Conservation (phyloP, 495 filamentous ascomycete species). For the Lepidopterella palustris region DNA sequence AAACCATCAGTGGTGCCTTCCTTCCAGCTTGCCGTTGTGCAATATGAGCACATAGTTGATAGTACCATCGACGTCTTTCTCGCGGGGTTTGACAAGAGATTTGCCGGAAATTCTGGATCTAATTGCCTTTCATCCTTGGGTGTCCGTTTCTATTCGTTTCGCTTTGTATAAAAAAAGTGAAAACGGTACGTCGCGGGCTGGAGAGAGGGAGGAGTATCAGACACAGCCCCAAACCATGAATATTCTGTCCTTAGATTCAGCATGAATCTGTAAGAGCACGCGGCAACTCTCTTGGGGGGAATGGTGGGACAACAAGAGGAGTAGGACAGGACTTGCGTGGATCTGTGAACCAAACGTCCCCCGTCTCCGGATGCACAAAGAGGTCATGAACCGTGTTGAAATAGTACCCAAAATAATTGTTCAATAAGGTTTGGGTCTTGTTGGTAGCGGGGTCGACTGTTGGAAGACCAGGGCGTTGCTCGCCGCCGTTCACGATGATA, state of each 20-base stretch:
- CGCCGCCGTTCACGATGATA: no score
- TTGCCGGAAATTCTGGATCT: no score
- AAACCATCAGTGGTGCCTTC: no score
- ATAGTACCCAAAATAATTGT: slow-evolving; percentile 32
- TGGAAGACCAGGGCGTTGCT: slow-evolving; percentile 19
- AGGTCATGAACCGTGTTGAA: slow-evolving; percentile 33
- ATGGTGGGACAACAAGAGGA: neutral
- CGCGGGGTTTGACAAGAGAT: no score
- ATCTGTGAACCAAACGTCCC: slow-evolving; percentile 54
- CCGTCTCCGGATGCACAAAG: slow-evolving; percentile 35
- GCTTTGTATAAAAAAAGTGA: no score
- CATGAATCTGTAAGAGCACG: neutral
- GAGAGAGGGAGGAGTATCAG: neutral
- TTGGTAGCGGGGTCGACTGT: slow-evolving; percentile 31
- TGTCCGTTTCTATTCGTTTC: no score
- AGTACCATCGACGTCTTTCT: no score
- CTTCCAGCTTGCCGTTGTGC: no score
- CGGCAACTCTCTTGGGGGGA: neutral
- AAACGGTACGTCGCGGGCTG: neutral
- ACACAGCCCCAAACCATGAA: neutral
- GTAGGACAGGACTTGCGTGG: neutral
- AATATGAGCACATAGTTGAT: no score
- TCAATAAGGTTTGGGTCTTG: slow-evolving; percentile 23
- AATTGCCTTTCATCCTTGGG: no score
- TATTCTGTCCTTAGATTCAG: neutral